Base-by-base conservation (phyloP, 257 asterid genomes). In the Solanum bulbocastanum region DNA sequence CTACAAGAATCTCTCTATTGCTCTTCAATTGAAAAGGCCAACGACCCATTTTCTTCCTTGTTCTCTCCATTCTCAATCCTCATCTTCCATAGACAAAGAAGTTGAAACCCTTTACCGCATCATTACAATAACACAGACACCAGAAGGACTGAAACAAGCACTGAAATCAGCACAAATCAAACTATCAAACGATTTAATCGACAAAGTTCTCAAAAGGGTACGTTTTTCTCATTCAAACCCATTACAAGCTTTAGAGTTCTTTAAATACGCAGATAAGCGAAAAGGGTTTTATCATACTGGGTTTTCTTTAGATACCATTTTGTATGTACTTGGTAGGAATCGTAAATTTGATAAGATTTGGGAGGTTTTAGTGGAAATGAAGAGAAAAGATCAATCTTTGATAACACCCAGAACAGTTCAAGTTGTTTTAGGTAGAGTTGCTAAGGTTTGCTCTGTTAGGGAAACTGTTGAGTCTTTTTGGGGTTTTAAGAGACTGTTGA, bases 221-320 rank as follows among this genome's bases (percentile, higher is more conserved):
- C 93, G 99, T 10, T 96, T 96, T 87, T 91, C 98, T 83, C 99
- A 96, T 87, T 92, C 98, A 5, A 93, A 93, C 89, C 98, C 99
- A 3, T 91, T 92, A 58, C 91, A 93, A 5, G 97, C 98, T 78
- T 86, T 94, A 73, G 97, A 92, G 73, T 92, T 96, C 86, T 95
- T 92, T 92, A 94, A 86, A 25, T 84, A 93, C 49, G 90, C 96
- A 39, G 89, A 95, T 5, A 88, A 88, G 46, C 90, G 71, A 75
- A 90, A 87, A 71, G 92, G 92, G 91, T 95, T 95, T 90, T 90
- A 89, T 49, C 98, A 94, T 92, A 91, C 96, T 89, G 83, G 95
- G 16, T 93, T 66, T 87, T 93, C 99, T 23, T 90, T 95, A 81
- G 98, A 95, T 87, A 94, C 97, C 22, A 90, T 96, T 96, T 87